Evolutionary conservation across 1,284 basidiomycete genomes (phyloP).

Genomic region (Ceratobasidium sp.): DNA sequence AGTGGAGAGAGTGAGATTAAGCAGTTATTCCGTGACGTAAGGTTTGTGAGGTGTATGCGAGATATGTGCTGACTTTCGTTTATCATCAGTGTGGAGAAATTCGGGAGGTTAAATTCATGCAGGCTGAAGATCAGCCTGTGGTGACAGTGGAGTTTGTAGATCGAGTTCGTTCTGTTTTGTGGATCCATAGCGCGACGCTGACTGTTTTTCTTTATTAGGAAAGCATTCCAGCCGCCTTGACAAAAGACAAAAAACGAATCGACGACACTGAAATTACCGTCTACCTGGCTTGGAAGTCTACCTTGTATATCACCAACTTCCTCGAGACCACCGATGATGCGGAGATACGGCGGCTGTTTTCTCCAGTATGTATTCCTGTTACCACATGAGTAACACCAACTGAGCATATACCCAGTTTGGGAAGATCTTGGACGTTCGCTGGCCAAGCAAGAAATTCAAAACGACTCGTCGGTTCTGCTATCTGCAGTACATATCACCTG

Average conservation of each 20-base stretch:
- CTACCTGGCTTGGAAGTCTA: slow-evolving; percentile 91
- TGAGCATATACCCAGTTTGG: slow-evolving; percentile 68
- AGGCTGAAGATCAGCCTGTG: slow-evolving; percentile 58
- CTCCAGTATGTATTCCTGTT: slow-evolving; percentile 59
- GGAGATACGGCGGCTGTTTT: slow-evolving; percentile 77
- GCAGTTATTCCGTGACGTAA: slow-evolving; percentile 84
- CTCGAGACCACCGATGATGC: slow-evolving; percentile 84
- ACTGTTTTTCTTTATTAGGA: slow-evolving; percentile 57
- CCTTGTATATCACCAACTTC: slow-evolving; percentile 97
- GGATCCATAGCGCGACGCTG: background rate
- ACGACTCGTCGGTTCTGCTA: slow-evolving; percentile 92
- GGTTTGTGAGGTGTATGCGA: no score
- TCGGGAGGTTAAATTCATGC: slow-evolving; percentile 78
- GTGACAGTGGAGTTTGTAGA: slow-evolving; percentile 83
- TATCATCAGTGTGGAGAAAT: slow-evolving; percentile 77
- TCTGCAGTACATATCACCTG: slow-evolving; percentile 86
- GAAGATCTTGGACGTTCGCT: slow-evolving; percentile 89
- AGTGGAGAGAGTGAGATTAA: slow-evolving; percentile 71
- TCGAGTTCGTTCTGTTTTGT: slow-evolving; percentile 56
- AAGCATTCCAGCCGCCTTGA: slow-evolving; percentile 82
- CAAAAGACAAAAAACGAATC: slow-evolving; percentile 91
- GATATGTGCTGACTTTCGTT: background rate
- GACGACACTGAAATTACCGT: slow-evolving; percentile 78
- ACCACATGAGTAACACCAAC: slow-evolving; percentile 7
- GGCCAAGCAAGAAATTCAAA: slow-evolving; percentile 98